A percentile compares a stretch with the other conserved stretches of the same genome.
Conservation (phyloP, 768 basidiomycete genomes). For the Gymnopilus dilepis region DNA sequence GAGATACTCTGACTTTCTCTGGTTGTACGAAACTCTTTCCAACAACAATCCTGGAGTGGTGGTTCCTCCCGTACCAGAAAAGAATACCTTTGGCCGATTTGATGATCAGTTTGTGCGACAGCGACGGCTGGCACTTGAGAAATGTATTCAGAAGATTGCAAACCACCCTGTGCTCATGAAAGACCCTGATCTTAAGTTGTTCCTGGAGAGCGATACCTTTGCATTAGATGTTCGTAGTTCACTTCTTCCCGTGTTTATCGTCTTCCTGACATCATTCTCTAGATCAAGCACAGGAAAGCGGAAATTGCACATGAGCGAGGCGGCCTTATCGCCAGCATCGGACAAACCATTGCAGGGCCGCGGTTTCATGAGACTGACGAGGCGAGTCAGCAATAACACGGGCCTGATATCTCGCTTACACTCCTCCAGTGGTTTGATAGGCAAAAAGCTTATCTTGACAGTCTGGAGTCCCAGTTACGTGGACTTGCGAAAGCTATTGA, state of each 20-base stretch:
- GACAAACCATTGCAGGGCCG: constrained; percentile 77
- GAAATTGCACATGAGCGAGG: constrained; percentile 80
- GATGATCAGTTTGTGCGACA: constrained; percentile 91
- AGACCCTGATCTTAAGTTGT: constrained; percentile 86
- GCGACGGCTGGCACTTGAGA: constrained; percentile 81
- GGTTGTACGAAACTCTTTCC: constrained; percentile 90
- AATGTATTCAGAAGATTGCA: constrained; percentile 91
- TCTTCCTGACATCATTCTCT: constrained; percentile 17
- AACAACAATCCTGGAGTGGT: constrained; percentile 96
- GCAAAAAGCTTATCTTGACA: constrained; percentile 84
- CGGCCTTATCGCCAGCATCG: constrained; percentile 84
- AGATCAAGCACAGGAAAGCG: constrained; percentile 90
- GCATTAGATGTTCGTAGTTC: constrained; percentile 90
- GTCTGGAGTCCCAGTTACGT: constrained; percentile 87
- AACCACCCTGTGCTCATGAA: constrained; percentile 90
- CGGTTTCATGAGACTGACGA: constrained; percentile 91
- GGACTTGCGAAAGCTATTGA: constrained; percentile 89
- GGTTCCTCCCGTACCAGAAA: constrained; percentile 96
- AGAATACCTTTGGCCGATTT: constrained; percentile 92
- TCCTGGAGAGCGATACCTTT: constrained; percentile 94
- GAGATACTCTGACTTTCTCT: constrained; percentile 97
- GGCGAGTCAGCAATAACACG: constrained; percentile 41
- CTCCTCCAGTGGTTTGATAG: constrained; percentile 87
- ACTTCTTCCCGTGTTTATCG: too few relatives aligned
- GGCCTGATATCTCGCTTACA: neutral